A percentile compares a stretch with the other conserved stretches of the same genome.
These are phyloP conservation scores for Carex sylvatica DNA, from an alignment of 202 grass and related monocot species.

Conservation along the genomic window DNA sequence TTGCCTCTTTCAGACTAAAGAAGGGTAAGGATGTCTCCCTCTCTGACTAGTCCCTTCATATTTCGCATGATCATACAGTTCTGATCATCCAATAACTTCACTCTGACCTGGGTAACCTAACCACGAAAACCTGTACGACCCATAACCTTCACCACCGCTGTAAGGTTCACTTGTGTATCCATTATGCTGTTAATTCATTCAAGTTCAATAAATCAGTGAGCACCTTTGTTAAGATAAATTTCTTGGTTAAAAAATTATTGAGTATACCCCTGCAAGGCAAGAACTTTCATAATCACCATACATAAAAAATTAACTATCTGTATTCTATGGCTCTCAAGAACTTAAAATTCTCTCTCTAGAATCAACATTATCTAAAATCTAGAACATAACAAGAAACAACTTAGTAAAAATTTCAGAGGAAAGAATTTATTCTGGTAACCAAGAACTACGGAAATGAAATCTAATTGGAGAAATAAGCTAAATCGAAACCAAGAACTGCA, in stretches of 20 bases:
- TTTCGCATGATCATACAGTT: slow-evolving; percentile 97
- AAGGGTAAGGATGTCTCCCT: slow-evolving; percentile 79
- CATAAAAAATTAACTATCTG: no score
- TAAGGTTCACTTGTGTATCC: slow-evolving; percentile 83
- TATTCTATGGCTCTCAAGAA: no score
- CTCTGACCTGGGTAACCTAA: slow-evolving; percentile 89
- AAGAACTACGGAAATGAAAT: no score
- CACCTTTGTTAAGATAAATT: not conserved
- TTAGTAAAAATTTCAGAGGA: no score
- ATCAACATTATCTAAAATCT: not conserved
- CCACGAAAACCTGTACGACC: slow-evolving; percentile 72
- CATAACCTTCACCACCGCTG: slow-evolving; percentile 83
- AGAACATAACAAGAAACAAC: not conserved
- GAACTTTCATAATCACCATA: not conserved
- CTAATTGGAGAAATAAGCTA: no score
- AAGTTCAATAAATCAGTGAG: not conserved
- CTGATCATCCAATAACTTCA: slow-evolving; percentile 91
- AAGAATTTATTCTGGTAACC: no score
- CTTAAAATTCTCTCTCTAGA: no score
- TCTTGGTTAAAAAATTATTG: no score
- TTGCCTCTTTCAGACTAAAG: slow-evolving; percentile 79
- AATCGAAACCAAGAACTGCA: no score
- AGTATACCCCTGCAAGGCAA: not conserved
- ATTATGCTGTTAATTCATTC: slow-evolving; percentile 38
- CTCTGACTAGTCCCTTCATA: slow-evolving; percentile 66